A percentile compares a stretch with the other conserved stretches of the same genome.
Conservation (phyloP, 2,329 filamentous ascomycete genomes). For the Fusarium sp. region DNA sequence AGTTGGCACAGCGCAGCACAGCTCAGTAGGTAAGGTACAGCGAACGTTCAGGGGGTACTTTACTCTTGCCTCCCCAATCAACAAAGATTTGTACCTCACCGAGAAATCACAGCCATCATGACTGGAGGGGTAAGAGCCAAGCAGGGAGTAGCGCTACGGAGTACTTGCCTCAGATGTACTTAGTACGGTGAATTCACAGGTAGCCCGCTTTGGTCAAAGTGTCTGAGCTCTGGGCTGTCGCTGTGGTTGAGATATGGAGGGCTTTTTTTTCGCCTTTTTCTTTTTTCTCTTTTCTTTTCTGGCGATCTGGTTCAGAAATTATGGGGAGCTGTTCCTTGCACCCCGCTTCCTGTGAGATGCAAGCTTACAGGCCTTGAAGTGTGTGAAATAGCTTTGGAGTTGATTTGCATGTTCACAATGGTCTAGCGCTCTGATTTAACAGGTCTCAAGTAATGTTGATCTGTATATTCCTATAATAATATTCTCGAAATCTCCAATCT, state of each 20-base stretch:
- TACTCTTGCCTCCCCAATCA: conserved; percentile 24
- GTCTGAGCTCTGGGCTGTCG: conserved; percentile 3
- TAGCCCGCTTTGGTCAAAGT: conserved; percentile 15
- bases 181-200: conserved; percentile 25
- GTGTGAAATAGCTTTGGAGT: not conserved
- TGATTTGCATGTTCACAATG: not conserved
- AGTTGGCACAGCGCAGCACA: not conserved
- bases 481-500: not conserved
- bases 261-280: not conserved
- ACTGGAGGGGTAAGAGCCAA: conserved; percentile 22
- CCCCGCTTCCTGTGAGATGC: conserved; percentile 31
- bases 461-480: not conserved
- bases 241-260: conserved; percentile 21
- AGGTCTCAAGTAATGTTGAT: rapidly evolving
- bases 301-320: conserved; percentile 36
- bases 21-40: not conserved
- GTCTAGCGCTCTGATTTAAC: rapidly evolving
- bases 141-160: conserved; percentile 33
- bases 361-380: not conserved
- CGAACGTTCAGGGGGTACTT: conserved; percentile 6
- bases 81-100: conserved; percentile 32
- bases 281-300: conserved; percentile 17
- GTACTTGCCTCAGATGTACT: conserved; percentile 34
- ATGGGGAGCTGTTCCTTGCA: conserved; percentile 37
- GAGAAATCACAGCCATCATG: conserved; percentile 30